Evolutionary conservation across 1,284 basidiomycete genomes (phyloP).

Genomic region (Irpex sp.): DNA sequence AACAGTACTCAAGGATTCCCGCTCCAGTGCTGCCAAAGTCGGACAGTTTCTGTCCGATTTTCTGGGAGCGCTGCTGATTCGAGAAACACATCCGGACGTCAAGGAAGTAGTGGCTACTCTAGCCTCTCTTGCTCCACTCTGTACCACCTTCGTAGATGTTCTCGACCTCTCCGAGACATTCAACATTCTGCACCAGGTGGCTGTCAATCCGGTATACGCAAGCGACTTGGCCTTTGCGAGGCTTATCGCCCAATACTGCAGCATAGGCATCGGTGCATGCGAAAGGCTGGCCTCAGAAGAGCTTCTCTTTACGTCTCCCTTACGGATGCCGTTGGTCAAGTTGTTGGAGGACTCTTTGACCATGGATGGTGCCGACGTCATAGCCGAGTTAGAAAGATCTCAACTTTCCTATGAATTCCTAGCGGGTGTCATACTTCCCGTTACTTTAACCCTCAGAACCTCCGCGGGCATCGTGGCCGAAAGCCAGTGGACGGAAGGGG

Average conservation of each 20-base stretch:
- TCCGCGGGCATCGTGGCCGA: constrained; percentile 41
- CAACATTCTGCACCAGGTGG: constrained; percentile 48
- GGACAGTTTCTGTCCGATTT: constrained; percentile 51
- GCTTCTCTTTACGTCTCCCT: constrained; percentile 44
- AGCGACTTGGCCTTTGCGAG: constrained; percentile 49
- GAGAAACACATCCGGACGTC: constrained; percentile 35
- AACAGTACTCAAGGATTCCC: constrained; percentile 53
- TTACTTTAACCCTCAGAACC: constrained; percentile 54
- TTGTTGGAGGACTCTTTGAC: constrained; percentile 53
- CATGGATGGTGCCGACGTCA: constrained; percentile 51
- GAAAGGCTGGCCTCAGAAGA: constrained; percentile 52
- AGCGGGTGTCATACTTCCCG: constrained; percentile 57
- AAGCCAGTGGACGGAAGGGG: constrained; percentile 40
- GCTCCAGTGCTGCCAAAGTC: constrained; percentile 35
- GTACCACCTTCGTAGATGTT: constrained; percentile 47
- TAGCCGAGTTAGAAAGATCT: constrained; percentile 55
- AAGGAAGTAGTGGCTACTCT: constrained; percentile 56
- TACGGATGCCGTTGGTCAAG: constrained; percentile 47
- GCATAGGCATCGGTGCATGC: constrained; percentile 54
- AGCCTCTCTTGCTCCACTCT: constrained; percentile 53
- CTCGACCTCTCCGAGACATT: constrained; percentile 53
- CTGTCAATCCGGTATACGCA: constrained; percentile 43
- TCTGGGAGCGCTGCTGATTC: constrained; percentile 41
- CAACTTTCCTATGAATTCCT: constrained; percentile 56
- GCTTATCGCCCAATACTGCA: constrained; percentile 57